These are phyloP conservation scores for Arabis alpina DNA, from an alignment of 345 rosid species.

Conservation along the genomic window DNA sequence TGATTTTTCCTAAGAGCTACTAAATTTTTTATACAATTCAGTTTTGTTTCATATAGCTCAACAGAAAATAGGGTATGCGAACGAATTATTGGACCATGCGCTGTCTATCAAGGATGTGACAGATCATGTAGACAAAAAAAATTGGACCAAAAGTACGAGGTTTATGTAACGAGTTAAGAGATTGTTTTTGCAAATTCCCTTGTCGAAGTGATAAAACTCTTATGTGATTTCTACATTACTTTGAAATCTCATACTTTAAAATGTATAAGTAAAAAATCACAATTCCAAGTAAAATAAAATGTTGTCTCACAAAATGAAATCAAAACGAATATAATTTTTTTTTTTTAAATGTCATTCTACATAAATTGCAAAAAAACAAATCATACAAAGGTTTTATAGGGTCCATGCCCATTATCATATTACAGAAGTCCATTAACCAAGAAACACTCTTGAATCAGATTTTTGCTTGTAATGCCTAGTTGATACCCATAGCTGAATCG, in stretches of 20 bases:
- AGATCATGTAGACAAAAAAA: not conserved
- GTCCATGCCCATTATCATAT: no score
- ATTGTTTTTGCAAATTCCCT: not conserved
- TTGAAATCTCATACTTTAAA: not conserved
- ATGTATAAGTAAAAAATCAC: not conserved
- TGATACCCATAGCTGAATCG: no score
- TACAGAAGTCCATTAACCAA: no score
- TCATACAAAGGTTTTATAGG: no score
- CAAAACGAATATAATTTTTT: no score
- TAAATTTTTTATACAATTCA: no score
- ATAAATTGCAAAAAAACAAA: no score
- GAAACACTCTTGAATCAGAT: no score
- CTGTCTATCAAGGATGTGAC: not conserved
- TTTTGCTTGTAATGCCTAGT: no score
- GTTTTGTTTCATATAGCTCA: conserved; percentile 19
- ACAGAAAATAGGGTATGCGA: conserved; percentile 20
- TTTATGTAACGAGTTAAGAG: conserved; percentile 8
- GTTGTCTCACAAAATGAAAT: no score
- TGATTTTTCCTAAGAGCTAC: not conserved
- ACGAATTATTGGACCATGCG: conserved; percentile 24
- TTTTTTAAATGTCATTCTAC: no score
- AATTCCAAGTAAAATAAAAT: not conserved
- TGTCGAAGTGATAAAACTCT: not conserved
- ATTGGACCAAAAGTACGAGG: not conserved
- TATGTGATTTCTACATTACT: not conserved